Percentiles rank a stretch among this genome's conserved stretches.
Conservation (phyloP, 352 stramenopile species). For the Blastocystis sp. region DNA sequence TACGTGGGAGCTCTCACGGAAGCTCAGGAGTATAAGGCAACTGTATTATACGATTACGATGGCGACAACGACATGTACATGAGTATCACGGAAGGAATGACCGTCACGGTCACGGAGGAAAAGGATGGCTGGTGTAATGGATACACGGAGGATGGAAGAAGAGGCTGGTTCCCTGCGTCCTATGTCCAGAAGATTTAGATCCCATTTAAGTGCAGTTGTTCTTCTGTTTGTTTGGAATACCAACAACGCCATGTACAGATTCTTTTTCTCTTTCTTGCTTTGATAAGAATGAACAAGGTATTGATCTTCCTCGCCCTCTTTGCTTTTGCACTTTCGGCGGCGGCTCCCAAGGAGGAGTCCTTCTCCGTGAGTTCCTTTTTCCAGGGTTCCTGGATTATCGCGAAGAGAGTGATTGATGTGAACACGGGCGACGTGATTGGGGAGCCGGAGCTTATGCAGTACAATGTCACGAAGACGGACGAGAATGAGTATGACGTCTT, state of each 20-base stretch:
- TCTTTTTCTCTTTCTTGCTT: background rate
- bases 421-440: background rate
- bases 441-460: background rate
- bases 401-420: background rate
- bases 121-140: background rate
- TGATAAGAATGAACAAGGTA: background rate
- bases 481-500: constrained; percentile 21
- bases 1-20: background rate
- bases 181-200: background rate
- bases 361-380: constrained; percentile 4
- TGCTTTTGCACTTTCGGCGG: background rate
- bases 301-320: background rate
- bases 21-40: background rate
- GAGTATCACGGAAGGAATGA: background rate
- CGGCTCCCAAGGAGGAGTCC: background rate
- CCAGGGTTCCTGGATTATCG: background rate
- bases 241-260: background rate
- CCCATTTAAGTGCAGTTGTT: background rate
- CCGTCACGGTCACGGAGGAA: background rate
- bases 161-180: background rate
- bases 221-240: background rate
- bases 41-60: background rate
- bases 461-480: constrained; percentile 24
- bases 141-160: background rate
- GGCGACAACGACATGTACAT: background rate